Base-by-base conservation (phyloP, 345 rosid genomes). In the Carallia pectinifolia region DNA sequence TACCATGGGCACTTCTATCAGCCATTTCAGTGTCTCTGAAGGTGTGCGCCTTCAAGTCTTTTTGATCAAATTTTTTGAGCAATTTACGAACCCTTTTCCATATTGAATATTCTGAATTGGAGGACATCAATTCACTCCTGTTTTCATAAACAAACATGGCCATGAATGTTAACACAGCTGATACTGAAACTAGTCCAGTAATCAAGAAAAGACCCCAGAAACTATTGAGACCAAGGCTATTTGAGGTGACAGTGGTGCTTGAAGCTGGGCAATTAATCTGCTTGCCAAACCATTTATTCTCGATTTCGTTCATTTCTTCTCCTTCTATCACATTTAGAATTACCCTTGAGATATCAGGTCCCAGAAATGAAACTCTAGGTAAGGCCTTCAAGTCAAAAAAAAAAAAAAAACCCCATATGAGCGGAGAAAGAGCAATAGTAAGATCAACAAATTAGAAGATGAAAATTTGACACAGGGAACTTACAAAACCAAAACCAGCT, bases 171-270 rank as follows among this genome's bases (percentile, higher is more conserved):
- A 58, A 1, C 16, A 75, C 61, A 8, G 74, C 61, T 10, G 17
- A 29, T 6, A 36, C 2, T 4, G 79, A 61, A 56, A 61, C 48
- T 53, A 61, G 3, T 38, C 75, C 71, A 3, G 64, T 64, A 48
- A 76, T 76, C 30, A 76, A 34, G 53, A 76, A 76, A 3, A 76
- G 36, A 0, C 79, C 67, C 63, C 71, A 66, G 31, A 66, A 66
- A 38, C 70, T 66, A 33, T 66, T 54, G 7, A 66, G 10, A 54
- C 70, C 70, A 6, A 66, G 61, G 55, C 55, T 52, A n/a, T 52
- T 52, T 16, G 55, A 52, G 15, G 17, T 15, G 7, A 13, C 7
- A 0, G 37, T 17, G 27, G 70, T 31, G 39, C 61, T 53, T 6
- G 61, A 6, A 19, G 58, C 72, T 5, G 54, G 39, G 29, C 72